phyloP scores from a whole-genome alignment of 1,139 yeast species.

The Kurtzmaniella natalensis region DNA sequence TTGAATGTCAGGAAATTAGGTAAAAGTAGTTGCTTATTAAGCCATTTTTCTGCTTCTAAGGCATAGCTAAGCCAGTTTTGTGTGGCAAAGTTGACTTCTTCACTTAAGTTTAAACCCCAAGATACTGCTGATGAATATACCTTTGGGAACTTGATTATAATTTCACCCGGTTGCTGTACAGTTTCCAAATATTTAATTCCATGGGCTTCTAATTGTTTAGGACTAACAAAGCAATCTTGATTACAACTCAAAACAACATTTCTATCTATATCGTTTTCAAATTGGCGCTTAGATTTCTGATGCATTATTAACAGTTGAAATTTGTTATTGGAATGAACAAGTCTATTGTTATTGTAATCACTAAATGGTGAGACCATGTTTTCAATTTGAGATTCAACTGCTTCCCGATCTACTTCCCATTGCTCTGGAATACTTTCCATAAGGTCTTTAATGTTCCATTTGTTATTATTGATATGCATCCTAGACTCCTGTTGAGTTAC shows the following conservation, averaged over 20 bases:
- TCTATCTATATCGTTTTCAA: background rate
- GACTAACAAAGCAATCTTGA: conserved; percentile 45
- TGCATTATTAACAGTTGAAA: conserved; percentile 24
- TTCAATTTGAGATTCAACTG: conserved; percentile 26
- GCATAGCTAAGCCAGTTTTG: conserved; percentile 53
- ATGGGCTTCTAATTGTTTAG: conserved; percentile 38
- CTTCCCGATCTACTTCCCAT: conserved; percentile 21
- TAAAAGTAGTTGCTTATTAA: conserved; percentile 41
- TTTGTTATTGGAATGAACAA: conserved; percentile 18
- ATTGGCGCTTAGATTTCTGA: conserved; percentile 5
- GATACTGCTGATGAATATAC: conserved; percentile 48
- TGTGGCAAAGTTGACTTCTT: conserved; percentile 55
- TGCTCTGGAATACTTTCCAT: conserved; percentile 13
- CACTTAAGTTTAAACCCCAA: conserved; percentile 52
- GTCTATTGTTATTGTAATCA: conserved; percentile 20
- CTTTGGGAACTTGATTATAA: conserved; percentile 53
- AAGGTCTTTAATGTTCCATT: conserved; percentile 19
- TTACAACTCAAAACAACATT: conserved; percentile 16
- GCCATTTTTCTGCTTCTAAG: conserved; percentile 48
- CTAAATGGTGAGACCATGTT: conserved; percentile 23
- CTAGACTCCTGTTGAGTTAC: conserved; percentile 13
- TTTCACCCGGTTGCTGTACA: conserved; percentile 58
- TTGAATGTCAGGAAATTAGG: conserved; percentile 51
- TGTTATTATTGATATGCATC: conserved; percentile 20
- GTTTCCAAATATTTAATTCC: conserved; percentile 47